phyloP scores from a whole-genome alignment of 2,329 filamentous ascomycete species.

The Drechslerella coelobrocha region DNA sequence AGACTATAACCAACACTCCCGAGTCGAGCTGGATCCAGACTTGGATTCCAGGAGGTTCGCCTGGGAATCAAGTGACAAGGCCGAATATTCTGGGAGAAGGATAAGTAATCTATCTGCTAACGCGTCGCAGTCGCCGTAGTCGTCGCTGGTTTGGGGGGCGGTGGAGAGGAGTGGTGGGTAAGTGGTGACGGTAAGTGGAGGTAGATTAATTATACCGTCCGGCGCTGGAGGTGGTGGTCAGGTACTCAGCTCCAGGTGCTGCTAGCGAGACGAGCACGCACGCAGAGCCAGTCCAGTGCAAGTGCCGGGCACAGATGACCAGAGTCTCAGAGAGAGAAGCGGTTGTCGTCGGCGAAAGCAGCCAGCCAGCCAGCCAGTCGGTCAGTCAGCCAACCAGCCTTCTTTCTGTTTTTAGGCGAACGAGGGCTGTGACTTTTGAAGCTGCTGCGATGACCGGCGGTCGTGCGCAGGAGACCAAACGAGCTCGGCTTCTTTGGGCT shows the following conservation, averaged over 20 bases:
- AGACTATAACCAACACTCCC: slow-evolving; percentile 24
- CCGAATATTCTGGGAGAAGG: background rate
- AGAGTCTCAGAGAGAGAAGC: background rate
- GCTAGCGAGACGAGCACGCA: background rate
- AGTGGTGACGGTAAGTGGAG: background rate
- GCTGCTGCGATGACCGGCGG: too few relatives aligned
- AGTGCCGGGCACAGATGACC: slow-evolving; percentile 9
- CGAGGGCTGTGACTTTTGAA: too few relatives aligned
- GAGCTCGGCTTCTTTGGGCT: too few relatives aligned
- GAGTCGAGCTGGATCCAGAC: slow-evolving; percentile 32
- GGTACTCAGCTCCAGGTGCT: slow-evolving; percentile 2
- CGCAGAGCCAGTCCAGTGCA: background rate
- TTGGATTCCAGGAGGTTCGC: background rate
- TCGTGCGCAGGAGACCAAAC: too few relatives aligned
- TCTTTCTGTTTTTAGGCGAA: too few relatives aligned
- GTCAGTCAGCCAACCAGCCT: slow-evolving; percentile 2
- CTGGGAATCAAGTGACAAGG: background rate
- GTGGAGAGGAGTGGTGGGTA: background rate
- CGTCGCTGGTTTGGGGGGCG: background rate
- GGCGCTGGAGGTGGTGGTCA: slow-evolving; percentile 6
- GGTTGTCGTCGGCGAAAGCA: background rate
- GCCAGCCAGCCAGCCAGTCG: background rate
- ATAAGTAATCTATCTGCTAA: background rate
- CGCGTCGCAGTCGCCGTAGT: background rate
- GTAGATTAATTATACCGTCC: too few relatives aligned